Conservation (phyloP, 129 eudicot genomes). For the Chrysanthemum seticuspe region DNA sequence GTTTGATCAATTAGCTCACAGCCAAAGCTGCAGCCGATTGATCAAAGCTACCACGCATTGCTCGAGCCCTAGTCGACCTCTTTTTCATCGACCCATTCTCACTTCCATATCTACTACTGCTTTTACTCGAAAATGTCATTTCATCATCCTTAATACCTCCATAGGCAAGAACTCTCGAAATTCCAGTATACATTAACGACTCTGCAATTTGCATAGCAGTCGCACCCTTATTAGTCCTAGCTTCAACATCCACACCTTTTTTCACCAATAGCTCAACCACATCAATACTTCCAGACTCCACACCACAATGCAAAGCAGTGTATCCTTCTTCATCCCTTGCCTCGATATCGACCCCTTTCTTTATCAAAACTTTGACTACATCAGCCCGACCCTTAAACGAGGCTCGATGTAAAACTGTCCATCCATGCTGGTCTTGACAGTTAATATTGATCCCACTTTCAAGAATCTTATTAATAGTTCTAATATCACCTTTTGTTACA, state of each 20-base stretch:
- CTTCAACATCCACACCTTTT: conserved; percentile 59
- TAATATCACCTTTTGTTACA: conserved; percentile 60
- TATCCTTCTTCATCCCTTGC: conserved; percentile 65
- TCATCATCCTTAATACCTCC: conserved; percentile 33
- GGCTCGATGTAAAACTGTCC: conserved; percentile 74
- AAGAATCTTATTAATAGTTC: conserved; percentile 46
- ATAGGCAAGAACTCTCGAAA: conserved; percentile 39
- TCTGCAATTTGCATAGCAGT: conserved; percentile 59
- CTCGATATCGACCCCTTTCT: conserved; percentile 50
- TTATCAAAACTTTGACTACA: conserved; percentile 44
- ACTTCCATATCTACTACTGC: conserved; percentile 23
- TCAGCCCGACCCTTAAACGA: conserved; percentile 57
- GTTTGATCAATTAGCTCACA: conserved; percentile 26
- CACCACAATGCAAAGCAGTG: conserved; percentile 68
- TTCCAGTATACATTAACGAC: conserved; percentile 52
- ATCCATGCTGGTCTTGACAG: conserved; percentile 63
- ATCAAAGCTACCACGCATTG: conserved; percentile 42
- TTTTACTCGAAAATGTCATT: conserved; percentile 23
- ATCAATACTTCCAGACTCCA: conserved; percentile 55
- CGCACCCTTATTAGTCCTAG: conserved; percentile 57
- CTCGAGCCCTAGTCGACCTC: conserved; percentile 30
- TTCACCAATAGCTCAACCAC: conserved; percentile 66
- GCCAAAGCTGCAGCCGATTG: conserved; percentile 39
- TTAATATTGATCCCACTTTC: conserved; percentile 53
- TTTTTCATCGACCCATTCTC: conserved; percentile 35